Conservation (phyloP, 495 filamentous ascomycete genomes). For the Trypethelium eluteriae region DNA sequence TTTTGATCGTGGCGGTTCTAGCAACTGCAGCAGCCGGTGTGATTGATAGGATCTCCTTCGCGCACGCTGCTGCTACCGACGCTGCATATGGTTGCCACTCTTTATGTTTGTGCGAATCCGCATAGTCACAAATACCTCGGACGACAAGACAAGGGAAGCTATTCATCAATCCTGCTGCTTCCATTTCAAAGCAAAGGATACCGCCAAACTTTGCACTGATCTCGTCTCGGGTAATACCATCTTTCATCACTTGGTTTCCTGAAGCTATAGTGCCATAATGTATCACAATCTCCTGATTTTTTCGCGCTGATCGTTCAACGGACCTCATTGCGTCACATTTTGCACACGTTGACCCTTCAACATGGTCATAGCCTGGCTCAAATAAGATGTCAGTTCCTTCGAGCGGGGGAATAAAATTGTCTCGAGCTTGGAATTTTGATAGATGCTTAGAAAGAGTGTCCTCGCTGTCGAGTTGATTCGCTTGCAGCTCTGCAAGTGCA, state of each 20-base stretch:
- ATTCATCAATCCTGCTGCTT: slow-evolving; percentile 27
- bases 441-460: too few relatives aligned
- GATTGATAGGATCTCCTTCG: slow-evolving; percentile 21
- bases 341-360: slow-evolving; percentile 5
- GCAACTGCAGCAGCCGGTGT: slow-evolving; percentile 1
- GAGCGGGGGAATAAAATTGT: too few relatives aligned
- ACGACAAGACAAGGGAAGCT: slow-evolving; percentile 26
- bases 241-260: slow-evolving; percentile 32
- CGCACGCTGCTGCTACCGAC: slow-evolving; percentile 26
- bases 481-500: too few relatives aligned
- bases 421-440: too few relatives aligned
- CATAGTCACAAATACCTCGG: slow-evolving; percentile 30
- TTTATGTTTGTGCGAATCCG: slow-evolving; percentile 27
- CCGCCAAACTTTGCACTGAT: slow-evolving; percentile 14
- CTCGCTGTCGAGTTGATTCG: too few relatives aligned
- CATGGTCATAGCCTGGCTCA: slow-evolving; percentile 14
- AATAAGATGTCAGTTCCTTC: slow-evolving; percentile 17
- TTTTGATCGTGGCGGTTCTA: neutral
- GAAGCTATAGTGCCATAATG: slow-evolving; percentile 39
- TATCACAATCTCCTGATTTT: slow-evolving; percentile 18
- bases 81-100: slow-evolving; percentile 24
- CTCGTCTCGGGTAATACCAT: slow-evolving; percentile 22
- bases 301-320: neutral
- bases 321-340: slow-evolving; percentile 10
- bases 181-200: slow-evolving; percentile 30